Evolutionary conservation across 257 asterid species (phyloP).

Genomic region (Linderniella brevidens): DNA sequence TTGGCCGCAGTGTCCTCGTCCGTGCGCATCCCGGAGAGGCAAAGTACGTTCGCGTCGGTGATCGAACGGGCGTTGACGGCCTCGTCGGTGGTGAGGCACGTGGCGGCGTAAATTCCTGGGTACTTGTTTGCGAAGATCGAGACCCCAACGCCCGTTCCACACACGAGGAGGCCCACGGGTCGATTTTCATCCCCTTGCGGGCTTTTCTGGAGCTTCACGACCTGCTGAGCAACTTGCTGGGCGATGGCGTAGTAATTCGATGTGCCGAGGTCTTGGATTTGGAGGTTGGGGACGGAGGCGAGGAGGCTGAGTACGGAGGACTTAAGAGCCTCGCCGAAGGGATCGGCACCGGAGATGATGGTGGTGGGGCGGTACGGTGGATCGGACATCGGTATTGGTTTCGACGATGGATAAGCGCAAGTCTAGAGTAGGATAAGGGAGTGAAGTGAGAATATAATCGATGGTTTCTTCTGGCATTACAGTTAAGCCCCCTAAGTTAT

Average conservation of each 20-base stretch:
- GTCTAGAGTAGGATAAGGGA: too few species aligned
- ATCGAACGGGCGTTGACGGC: slow-evolving; percentile 67
- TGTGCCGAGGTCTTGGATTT: slow-evolving; percentile 68
- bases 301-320: slow-evolving; percentile 39
- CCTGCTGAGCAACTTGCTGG: slow-evolving; percentile 61
- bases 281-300: slow-evolving; percentile 33
- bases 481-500: too few species aligned
- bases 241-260: slow-evolving; percentile 63
- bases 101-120: slow-evolving; percentile 80
- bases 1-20: slow-evolving; percentile 30
- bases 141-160: slow-evolving; percentile 83
- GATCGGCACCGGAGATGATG: slow-evolving; percentile 70
- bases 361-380: slow-evolving; percentile 18
- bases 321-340: slow-evolving; percentile 51
- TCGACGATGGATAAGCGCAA: too few species aligned
- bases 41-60: slow-evolving; percentile 62
- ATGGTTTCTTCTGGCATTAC: too few species aligned
- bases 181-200: slow-evolving; percentile 15
- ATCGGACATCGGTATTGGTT: too few species aligned
- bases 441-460: too few species aligned
- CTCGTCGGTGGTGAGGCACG: slow-evolving; percentile 55
- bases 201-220: slow-evolving; percentile 60
- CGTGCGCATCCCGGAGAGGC: slow-evolving; percentile 63
- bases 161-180: slow-evolving; percentile 60
- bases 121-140: slow-evolving; percentile 72